phyloP scores from a whole-genome alignment of 2,329 filamentous ascomycete species.

The Talaromyces atroroseus region DNA sequence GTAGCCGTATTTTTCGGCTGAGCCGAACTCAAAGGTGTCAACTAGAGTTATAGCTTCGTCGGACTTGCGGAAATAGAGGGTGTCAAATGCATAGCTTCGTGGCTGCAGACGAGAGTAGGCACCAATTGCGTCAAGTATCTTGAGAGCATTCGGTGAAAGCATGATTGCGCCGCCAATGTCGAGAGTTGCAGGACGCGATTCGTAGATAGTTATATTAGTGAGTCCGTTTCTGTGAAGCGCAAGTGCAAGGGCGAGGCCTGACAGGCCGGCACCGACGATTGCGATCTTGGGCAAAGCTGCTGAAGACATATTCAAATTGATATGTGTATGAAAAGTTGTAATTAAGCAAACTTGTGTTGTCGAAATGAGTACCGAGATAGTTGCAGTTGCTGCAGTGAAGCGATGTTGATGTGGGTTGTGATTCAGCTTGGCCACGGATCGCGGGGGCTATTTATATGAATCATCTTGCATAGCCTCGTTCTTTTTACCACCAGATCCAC shows the following conservation, averaged over 20 bases:
- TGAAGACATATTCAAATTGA: not conserved
- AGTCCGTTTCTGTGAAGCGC: constrained; percentile 1
- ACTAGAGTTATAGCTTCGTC: constrained; percentile 3
- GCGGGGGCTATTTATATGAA: too few relatives aligned
- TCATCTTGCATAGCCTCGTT: too few relatives aligned
- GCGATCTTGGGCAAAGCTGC: not conserved
- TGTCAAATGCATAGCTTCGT: constrained; percentile 3
- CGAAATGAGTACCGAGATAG: too few relatives aligned
- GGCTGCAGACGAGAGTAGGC: not conserved
- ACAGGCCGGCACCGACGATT: constrained; percentile 11
- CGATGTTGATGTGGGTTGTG: too few relatives aligned
- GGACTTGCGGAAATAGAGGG: constrained; percentile 2
- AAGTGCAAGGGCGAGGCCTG: constrained; percentile 9
- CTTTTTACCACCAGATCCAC: too few relatives aligned
- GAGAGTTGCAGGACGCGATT: constrained; percentile 24
- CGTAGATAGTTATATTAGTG: constrained; percentile 23
- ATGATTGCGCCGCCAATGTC: constrained; percentile 28
- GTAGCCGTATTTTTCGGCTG: constrained; percentile 1
- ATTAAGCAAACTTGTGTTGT: too few relatives aligned
- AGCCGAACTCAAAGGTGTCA: constrained; percentile 11
- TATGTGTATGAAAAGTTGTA: too few relatives aligned
- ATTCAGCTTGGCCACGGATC: too few relatives aligned
- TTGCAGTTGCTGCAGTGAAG: too few relatives aligned
- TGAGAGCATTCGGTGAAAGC: constrained; percentile 27
- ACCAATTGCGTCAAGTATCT: constrained; percentile 23